A percentile compares a stretch with the other conserved stretches of the same genome.
Conservation (phyloP, 192 early-diverging fungal genomes). For the Coemansia sp. region DNA sequence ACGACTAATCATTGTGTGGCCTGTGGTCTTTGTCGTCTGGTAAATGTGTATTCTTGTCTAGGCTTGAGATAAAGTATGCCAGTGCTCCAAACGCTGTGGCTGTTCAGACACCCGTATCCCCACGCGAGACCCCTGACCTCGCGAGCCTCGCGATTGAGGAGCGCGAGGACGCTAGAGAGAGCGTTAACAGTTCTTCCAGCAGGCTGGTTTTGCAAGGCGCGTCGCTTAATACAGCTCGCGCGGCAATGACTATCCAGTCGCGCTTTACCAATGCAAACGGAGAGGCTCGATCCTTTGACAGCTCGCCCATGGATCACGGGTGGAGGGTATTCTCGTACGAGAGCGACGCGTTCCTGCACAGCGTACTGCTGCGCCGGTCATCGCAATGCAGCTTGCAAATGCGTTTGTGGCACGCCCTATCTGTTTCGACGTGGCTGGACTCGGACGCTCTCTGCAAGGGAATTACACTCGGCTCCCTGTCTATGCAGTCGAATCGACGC, state of each 20-base stretch:
- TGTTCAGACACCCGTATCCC: background rate
- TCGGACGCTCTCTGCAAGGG: slow-evolving; percentile 16
- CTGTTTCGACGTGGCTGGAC: slow-evolving; percentile 46
- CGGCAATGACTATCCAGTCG: background rate
- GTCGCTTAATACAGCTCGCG: background rate
- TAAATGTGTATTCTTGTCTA: background rate
- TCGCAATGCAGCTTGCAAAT: slow-evolving; percentile 50
- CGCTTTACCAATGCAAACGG: slow-evolving; percentile 11
- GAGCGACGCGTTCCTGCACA: slow-evolving; percentile 32
- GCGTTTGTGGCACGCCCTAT: slow-evolving; percentile 43
- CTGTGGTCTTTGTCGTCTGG: background rate
- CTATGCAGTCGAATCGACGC: slow-evolving; percentile 1
- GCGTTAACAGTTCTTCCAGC: background rate
- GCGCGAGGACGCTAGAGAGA: no score
- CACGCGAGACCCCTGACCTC: background rate
- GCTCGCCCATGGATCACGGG: slow-evolving; percentile 4
- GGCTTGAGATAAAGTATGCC: background rate
- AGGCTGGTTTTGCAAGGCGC: background rate
- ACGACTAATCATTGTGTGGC: background rate
- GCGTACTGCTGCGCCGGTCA: slow-evolving; percentile 44
- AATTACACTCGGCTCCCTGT: slow-evolving; percentile 40
- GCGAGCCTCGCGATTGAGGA: background rate
- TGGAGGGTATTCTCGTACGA: slow-evolving; percentile 40
- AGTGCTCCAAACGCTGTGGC: background rate
- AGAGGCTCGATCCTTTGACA: background rate